phyloP scores from a whole-genome alignment of 2,329 filamentous ascomycete genomes.

The Fusarium chlamydosporum region DNA sequence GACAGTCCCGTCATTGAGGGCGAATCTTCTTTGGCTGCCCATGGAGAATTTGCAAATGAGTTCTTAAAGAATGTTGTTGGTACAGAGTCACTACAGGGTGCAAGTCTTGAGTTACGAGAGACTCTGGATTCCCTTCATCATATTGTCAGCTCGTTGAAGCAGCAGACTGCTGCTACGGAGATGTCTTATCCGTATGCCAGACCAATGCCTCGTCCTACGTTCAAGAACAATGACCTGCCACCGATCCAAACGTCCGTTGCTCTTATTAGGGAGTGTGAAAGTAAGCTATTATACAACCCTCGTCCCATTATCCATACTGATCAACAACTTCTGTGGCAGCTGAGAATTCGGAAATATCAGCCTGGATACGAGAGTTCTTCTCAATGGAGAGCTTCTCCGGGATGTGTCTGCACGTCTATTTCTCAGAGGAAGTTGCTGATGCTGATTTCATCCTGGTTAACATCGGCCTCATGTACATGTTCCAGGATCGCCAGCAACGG shows the following conservation, averaged over 20 bases:
- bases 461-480: slow-evolving; percentile 52
- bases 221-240: slow-evolving; percentile 42
- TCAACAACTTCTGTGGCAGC: slow-evolving; percentile 10
- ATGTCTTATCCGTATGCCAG: slow-evolving; percentile 47
- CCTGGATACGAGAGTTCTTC: slow-evolving; percentile 53
- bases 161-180: slow-evolving; percentile 46
- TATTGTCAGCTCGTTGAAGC: slow-evolving; percentile 47
- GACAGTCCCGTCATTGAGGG: slow-evolving; percentile 59
- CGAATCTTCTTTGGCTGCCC: slow-evolving; percentile 62
- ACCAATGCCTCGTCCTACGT: slow-evolving; percentile 36
- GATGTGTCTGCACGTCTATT: slow-evolving; percentile 54
- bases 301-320: slow-evolving; percentile 4
- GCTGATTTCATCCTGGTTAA: slow-evolving; percentile 56
- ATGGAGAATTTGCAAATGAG: slow-evolving; percentile 63
- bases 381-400: slow-evolving; percentile 52
- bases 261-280: slow-evolving; percentile 41
- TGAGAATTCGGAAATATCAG: slow-evolving; percentile 43
- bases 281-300: slow-evolving; percentile 20
- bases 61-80: slow-evolving; percentile 58
- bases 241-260: slow-evolving; percentile 47
- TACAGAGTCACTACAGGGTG: slow-evolving; percentile 48
- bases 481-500: slow-evolving; percentile 45
- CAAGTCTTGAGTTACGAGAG: slow-evolving; percentile 54
- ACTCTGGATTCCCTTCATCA: slow-evolving; percentile 55
- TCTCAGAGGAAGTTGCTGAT: slow-evolving; percentile 52